Base-by-base conservation (phyloP, 192 early-diverging fungal genomes). In the Coemansia reversa region DNA sequence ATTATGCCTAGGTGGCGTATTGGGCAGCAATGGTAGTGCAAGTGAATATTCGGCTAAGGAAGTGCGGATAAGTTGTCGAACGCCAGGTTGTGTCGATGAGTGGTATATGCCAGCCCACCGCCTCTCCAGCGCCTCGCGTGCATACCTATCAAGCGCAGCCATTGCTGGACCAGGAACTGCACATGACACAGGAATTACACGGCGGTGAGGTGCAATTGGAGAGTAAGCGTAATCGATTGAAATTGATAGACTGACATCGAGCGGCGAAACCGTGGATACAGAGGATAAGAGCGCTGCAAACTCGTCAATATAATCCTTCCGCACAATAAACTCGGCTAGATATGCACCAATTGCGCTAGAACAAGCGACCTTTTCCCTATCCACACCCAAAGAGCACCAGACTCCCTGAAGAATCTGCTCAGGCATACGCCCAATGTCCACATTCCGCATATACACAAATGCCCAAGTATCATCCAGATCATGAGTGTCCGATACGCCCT, bases 391-490 rank as follows among this genome's bases (percentile, higher is more conserved):
- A 0, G 32, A 25, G 16, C 24, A 50, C 77, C 77, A 80, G 7
- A 74, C 58, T 16, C 55, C 35, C 16, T 32, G 47, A 28, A 80
- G 55, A 2, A 45, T 35, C 9, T 18, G 0, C 9, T 28, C 22
- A 9, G 67, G 24, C 45, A 80, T 49, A 8, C 77, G 77, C 1
- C 60, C 54, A 35, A 74, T 68, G 55, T 80, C 77, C 33, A 80
- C 55, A 65, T 80, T 80, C 32, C 72, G 77, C 68, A 80, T 70
- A 50, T 80, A 80, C n/a, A 80, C 72, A 42, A 80, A 74, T 39
- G 4, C 52, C 77, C 77, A 80, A 1, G 25, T 32, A 0, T 14
- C 47, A 5, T 50, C 58, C 5, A 23, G 7, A 8, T 9, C 18
- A 25, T 47, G 33, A 16, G 39, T 45, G 39, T 45, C 39, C 39